Percentiles rank a stretch among this genome's conserved stretches.
These are phyloP conservation scores for Penicillium nordicum DNA, from an alignment of 2,329 filamentous ascomycete species.

Conservation along the genomic window DNA sequence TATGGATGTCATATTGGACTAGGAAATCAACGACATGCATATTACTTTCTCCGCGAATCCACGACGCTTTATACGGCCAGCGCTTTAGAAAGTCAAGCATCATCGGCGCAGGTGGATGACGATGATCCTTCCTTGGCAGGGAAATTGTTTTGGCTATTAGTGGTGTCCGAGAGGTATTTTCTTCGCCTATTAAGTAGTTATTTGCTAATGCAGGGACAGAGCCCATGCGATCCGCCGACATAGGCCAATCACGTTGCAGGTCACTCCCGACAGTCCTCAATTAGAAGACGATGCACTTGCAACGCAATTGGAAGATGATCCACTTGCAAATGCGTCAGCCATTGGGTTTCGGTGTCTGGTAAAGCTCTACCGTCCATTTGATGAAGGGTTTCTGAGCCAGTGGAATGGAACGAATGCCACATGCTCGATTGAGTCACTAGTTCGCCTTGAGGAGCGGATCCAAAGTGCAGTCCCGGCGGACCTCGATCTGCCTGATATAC, in stretches of 20 bases:
- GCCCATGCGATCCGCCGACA: constrained; percentile 63
- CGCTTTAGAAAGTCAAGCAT: constrained; percentile 38
- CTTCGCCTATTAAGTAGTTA: background rate
- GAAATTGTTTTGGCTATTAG: constrained; percentile 65
- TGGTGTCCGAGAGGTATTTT: constrained; percentile 60
- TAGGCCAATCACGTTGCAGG: constrained; percentile 59
- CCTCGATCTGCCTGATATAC: constrained; percentile 57
- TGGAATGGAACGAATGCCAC: constrained; percentile 57
- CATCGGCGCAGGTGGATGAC: constrained; percentile 52
- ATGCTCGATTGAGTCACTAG: constrained; percentile 47
- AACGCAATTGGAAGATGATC: constrained; percentile 49
- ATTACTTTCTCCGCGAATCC: constrained; percentile 70
- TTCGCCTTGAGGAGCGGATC: constrained; percentile 50
- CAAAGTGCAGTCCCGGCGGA: constrained; percentile 53
- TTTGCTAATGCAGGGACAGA: constrained; percentile 34
- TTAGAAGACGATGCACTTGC: constrained; percentile 48
- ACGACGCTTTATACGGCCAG: constrained; percentile 64
- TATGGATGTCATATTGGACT: constrained; percentile 65
- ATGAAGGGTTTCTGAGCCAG: constrained; percentile 60
- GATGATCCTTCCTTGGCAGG: constrained; percentile 31
- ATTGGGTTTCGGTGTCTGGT: constrained; percentile 60
- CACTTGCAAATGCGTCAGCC: constrained; percentile 53
- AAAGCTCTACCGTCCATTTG: constrained; percentile 60
- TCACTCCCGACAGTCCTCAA: constrained; percentile 54
- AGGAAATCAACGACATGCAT: constrained; percentile 67